phyloP scores from a whole-genome alignment of 495 filamentous ascomycete genomes.

The Pseudoneurospora amorphoporcata region DNA sequence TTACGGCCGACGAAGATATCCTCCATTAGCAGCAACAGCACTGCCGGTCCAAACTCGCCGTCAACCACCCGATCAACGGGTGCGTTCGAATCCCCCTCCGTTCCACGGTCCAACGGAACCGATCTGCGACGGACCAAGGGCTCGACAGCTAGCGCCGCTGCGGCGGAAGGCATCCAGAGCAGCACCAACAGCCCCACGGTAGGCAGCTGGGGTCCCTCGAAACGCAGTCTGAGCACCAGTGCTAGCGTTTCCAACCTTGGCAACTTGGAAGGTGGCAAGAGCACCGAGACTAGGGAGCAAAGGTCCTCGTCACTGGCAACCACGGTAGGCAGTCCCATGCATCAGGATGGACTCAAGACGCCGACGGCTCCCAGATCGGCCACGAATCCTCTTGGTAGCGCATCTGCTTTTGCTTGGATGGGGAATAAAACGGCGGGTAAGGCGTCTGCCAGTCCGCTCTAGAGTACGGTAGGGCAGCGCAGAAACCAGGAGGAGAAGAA shows the following conservation, averaged over 20 bases:
- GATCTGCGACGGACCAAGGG: constrained; percentile 28
- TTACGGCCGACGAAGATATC: constrained; percentile 51
- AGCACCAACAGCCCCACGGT: constrained; percentile 21
- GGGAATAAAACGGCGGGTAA: background rate
- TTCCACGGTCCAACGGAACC: constrained; percentile 19
- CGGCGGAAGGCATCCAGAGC: constrained; percentile 8
- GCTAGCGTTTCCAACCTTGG: background rate
- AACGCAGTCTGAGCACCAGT: constrained; percentile 22
- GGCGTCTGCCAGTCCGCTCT: background rate
- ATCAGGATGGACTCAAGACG: constrained; percentile 19
- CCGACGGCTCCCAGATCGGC: constrained; percentile 30
- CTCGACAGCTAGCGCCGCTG: constrained; percentile 29
- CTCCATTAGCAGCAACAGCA: background rate
- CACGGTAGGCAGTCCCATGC: background rate
- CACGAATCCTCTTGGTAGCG: constrained; percentile 78
- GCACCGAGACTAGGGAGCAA: constrained; percentile 7
- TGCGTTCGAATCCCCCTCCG: constrained; percentile 33
- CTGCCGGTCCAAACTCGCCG: constrained; percentile 27
- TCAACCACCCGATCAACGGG: constrained; percentile 34
- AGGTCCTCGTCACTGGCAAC: constrained; percentile 16
- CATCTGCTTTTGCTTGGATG: constrained; percentile 95
- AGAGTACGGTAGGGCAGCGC: background rate
- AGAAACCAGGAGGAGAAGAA: background rate
- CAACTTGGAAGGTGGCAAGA: constrained; percentile 1
- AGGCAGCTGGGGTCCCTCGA: constrained; percentile 29